Conservation (phyloP, 2,329 filamentous ascomycete genomes). For the Macrophomina phaseolina region DNA sequence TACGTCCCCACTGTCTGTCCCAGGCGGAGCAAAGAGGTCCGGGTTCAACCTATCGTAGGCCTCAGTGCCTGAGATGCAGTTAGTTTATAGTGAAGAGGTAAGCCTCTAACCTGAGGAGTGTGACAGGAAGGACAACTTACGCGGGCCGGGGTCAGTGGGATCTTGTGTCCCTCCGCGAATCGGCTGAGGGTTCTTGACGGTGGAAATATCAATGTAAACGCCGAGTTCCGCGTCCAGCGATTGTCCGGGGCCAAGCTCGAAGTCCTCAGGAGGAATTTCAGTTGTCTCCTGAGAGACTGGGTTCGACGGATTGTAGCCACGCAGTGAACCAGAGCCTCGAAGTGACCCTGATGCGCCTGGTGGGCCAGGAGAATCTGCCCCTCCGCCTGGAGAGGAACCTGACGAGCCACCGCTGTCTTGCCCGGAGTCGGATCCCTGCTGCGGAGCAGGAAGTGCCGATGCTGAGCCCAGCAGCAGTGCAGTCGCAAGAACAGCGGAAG, state of each 20-base stretch:
- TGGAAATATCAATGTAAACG: slow-evolving; percentile 46
- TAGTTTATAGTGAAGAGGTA: too few relatives aligned
- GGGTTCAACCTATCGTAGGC: slow-evolving; percentile 47
- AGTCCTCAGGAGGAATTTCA: slow-evolving; percentile 42
- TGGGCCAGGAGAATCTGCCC: slow-evolving; percentile 35
- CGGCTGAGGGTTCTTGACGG: slow-evolving; percentile 49
- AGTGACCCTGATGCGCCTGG: slow-evolving; percentile 43
- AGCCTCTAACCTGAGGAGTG: too few relatives aligned
- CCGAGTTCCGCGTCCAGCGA: slow-evolving; percentile 44
- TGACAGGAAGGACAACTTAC: slow-evolving; percentile 28
- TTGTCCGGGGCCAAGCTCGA: slow-evolving; percentile 45
- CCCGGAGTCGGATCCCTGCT: neutral
- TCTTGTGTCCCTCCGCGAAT: slow-evolving; percentile 45
- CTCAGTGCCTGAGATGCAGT: slow-evolving; percentile 34
- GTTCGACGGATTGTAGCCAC: slow-evolving; percentile 43
- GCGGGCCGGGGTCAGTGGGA: slow-evolving; percentile 48
- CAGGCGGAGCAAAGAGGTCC: slow-evolving; percentile 47
- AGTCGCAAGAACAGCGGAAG: neutral
- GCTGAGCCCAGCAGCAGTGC: slow-evolving; percentile 9
- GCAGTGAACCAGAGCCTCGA: slow-evolving; percentile 40
- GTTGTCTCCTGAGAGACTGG: slow-evolving; percentile 40
- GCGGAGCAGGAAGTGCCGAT: neutral
- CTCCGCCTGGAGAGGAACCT: neutral
- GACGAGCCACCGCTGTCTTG: slow-evolving; percentile 20
- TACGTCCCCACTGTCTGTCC: slow-evolving; percentile 47